Conservation (phyloP, 306 rosid genomes). For the Sindora glabra region DNA sequence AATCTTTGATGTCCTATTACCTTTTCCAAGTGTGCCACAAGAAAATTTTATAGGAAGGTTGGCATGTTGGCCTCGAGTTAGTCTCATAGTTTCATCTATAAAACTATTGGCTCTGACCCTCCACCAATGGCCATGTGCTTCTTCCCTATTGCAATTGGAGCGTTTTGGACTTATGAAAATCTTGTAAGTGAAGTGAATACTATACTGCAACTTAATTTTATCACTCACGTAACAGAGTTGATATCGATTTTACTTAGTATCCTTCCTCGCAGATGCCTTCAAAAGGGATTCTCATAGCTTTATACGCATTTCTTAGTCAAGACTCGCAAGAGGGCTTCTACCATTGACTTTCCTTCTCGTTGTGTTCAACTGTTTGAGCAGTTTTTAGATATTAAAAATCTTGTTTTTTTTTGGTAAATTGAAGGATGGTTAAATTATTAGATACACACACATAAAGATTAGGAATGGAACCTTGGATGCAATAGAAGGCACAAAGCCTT, state of each 20-base stretch:
- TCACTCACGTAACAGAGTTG: not conserved
- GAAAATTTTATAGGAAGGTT: too few relatives aligned
- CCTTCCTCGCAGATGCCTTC: constrained; percentile 94
- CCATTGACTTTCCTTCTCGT: constrained; percentile 85
- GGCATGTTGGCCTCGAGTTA: too few relatives aligned
- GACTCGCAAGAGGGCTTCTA: constrained; percentile 78
- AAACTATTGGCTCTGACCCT: too few relatives aligned
- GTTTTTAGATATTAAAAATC: constrained; percentile 94
- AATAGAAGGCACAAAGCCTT: too few relatives aligned
- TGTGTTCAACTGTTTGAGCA: constrained; percentile 91
- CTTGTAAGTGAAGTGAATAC: constrained; percentile 50
- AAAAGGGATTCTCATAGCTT: constrained; percentile 82
- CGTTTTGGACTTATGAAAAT: constrained; percentile 93
- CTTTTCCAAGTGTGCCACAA: too few relatives aligned
- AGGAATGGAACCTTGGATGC: too few relatives aligned
- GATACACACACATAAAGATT: too few relatives aligned
- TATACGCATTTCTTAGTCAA: constrained; percentile 82
- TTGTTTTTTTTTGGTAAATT: too few relatives aligned
- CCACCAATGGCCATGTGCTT: constrained; percentile 92
- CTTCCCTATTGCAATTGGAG: constrained; percentile 93
- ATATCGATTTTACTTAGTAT: not conserved
- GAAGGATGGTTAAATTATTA: too few relatives aligned
- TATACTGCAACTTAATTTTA: not conserved
- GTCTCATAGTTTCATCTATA: too few relatives aligned
- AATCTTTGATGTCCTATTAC: too few relatives aligned